A percentile compares a stretch with the other conserved stretches of the same genome.
These are phyloP conservation scores for Yarrowia osloensis DNA, from an alignment of 805 yeast genomes.

Conservation along the genomic window DNA sequence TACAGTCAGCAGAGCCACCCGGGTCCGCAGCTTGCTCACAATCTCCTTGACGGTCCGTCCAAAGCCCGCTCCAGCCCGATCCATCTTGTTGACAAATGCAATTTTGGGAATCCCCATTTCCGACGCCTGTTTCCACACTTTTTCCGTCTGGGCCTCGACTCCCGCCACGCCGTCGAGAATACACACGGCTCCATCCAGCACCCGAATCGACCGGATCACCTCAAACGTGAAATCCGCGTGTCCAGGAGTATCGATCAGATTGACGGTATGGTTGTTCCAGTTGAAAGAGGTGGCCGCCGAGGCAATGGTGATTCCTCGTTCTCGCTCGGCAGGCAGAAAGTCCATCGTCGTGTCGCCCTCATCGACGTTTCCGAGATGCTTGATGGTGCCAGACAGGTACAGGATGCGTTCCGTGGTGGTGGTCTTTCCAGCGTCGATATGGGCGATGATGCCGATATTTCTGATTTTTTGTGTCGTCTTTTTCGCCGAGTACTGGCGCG, in stretches of 20 bases:
- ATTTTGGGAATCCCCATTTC: slow-evolving; percentile 69
- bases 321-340: slow-evolving; percentile 83
- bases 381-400: slow-evolving; percentile 80
- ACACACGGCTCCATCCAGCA: slow-evolving; percentile 91
- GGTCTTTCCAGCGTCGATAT: slow-evolving; percentile 98
- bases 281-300: slow-evolving; percentile 92
- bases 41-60: slow-evolving; percentile 86
- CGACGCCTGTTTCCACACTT: slow-evolving; percentile 89
- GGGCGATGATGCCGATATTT: slow-evolving; percentile 97
- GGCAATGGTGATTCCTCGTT: slow-evolving; percentile 93
- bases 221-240: slow-evolving; percentile 98
- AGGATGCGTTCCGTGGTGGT: slow-evolving; percentile 96
- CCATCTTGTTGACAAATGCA: slow-evolving; percentile 91
- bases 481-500: neutral
- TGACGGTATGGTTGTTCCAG: slow-evolving; percentile 77
- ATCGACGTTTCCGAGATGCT: slow-evolving; percentile 85
- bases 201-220: slow-evolving; percentile 84
- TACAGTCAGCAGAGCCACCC: slow-evolving; percentile 70
- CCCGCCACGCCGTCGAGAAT: slow-evolving; percentile 96
- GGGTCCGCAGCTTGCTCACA: slow-evolving; percentile 69
- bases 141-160: slow-evolving; percentile 97
- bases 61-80: slow-evolving; percentile 92
- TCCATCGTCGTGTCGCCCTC: slow-evolving; percentile 97
- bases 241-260: slow-evolving; percentile 95
- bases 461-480: slow-evolving; percentile 47